Base-by-base conservation (phyloP, 2,329 filamentous ascomycete species). In the Penicillium sp. region DNA sequence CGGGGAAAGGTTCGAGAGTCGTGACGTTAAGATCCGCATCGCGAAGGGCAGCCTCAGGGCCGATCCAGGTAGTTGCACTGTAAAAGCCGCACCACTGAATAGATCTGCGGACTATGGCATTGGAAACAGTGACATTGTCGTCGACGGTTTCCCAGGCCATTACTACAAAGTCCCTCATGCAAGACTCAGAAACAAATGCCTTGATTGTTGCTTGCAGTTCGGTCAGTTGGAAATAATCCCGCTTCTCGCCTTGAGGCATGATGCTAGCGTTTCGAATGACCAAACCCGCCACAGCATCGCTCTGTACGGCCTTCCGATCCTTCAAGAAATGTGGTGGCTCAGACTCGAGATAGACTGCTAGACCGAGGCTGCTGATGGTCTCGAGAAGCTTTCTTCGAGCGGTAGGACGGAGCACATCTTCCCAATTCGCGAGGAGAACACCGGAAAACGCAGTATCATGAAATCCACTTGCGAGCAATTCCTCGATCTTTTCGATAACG, bases 31-130 rank as follows among this genome's bases (percentile, higher is more conserved):
- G 47, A 5, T 63, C 58, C 2, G 72, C 69, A 61, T 79, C 67
- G 4, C 62, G 61, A 18, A 80, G 61, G 8, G 78, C 72, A 26
- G 68, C 60, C 43, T 69, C 56, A 1, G 71, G 57, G 5, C 76
- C 76, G 48, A 79, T 77, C 76, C 76, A 81, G 7, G 72, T 68
- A 6, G 79, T 66, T 5, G 71, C 73, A 56, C 73, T 79, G 62
- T 79, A 78, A 60, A 78, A 81, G 26, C 72, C 73, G 59, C 75
- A 78, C 78, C 78, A 81, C 31, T 74, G 71, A 44, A 75, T 72
- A 31, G 74, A 76, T 44, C 78, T 66, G 55, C 74, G 74, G 16
- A 77, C 61, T 9, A 79, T 72, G 0, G 77, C 75, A 60, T 79
- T 77, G 2, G 73, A 68, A 14, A 76, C 34, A 4, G 61, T 38